Percentiles rank a stretch among this genome's conserved stretches.
These are phyloP conservation scores for Sporodiniella umbellata DNA, from an alignment of 371 early-diverging fungal genomes.

Conservation along the genomic window DNA sequence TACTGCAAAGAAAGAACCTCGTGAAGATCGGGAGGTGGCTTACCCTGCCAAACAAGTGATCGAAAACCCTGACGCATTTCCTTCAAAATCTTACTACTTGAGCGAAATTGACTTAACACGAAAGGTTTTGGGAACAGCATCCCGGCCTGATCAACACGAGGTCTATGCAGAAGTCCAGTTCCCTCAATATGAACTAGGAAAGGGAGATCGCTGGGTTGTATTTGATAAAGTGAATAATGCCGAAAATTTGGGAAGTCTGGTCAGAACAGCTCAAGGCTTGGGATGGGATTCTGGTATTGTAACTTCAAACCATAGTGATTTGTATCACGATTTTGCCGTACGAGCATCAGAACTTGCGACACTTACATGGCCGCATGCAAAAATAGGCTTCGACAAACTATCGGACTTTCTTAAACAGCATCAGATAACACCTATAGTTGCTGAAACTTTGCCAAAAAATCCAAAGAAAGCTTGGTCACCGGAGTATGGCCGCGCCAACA, in stretches of 20 bases:
- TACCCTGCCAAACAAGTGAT: conserved; percentile 31
- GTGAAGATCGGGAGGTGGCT: conserved; percentile 26
- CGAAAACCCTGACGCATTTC: conserved; percentile 27
- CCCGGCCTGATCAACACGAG: conserved; percentile 42
- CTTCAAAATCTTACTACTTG: conserved; percentile 32
- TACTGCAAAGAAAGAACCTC: conserved; percentile 31
- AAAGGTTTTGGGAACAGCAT: conserved; percentile 45
- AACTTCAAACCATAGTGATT: conserved; percentile 49
- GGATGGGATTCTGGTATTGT: conserved; percentile 51
- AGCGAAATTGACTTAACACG: conserved; percentile 41
- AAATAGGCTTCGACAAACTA: conserved; percentile 15
- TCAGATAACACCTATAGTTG: conserved; percentile 49
- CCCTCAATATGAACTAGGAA: conserved; percentile 8
- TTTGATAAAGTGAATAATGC: conserved; percentile 56
- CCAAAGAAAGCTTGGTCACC: conserved; percentile 30
- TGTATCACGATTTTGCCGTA: conserved; percentile 52
- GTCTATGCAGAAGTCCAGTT: conserved; percentile 42
- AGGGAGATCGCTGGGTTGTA: conserved; percentile 30
- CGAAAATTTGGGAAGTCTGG: conserved; percentile 51
- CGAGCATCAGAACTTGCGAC: conserved; percentile 48
- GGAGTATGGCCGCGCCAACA: neutral
- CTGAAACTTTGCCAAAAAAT: conserved; percentile 46
- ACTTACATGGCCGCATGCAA: conserved; percentile 38
- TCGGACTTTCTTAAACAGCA: conserved; percentile 24
- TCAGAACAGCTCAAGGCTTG: conserved; percentile 52